These are phyloP conservation scores for Exophiala alcalophila DNA, from an alignment of 2,329 filamentous ascomycete genomes.

Conservation along the genomic window DNA sequence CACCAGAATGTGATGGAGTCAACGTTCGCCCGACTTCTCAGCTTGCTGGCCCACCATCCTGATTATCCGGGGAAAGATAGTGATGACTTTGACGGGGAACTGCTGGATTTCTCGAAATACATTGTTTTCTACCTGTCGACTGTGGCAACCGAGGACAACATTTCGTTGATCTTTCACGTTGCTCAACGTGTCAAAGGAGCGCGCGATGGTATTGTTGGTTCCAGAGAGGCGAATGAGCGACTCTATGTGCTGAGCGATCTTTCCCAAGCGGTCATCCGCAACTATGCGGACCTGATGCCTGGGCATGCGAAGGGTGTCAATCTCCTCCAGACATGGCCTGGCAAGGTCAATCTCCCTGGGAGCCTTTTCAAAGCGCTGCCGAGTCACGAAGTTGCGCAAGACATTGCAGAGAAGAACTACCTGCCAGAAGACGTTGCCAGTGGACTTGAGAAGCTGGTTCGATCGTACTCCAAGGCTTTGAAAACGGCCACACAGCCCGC, in stretches of 20 bases:
- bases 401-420: slow-evolving; percentile 82
- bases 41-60: slow-evolving; percentile 87
- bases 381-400: slow-evolving; percentile 74
- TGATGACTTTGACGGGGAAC: slow-evolving; percentile 60
- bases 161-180: slow-evolving; percentile 85
- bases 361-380: slow-evolving; percentile 74
- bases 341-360: slow-evolving; percentile 74
- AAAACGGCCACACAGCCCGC: slow-evolving; percentile 31
- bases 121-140: slow-evolving; percentile 83
- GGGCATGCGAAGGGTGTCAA: slow-evolving; percentile 57
- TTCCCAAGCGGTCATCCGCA: slow-evolving; percentile 74
- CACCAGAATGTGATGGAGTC: slow-evolving; percentile 70
- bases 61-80: slow-evolving; percentile 61
- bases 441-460: slow-evolving; percentile 72
- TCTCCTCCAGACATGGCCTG: slow-evolving; percentile 75
- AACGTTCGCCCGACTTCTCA: slow-evolving; percentile 76
- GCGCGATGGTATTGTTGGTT: slow-evolving; percentile 69
- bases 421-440: slow-evolving; percentile 75
- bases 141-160: slow-evolving; percentile 80
- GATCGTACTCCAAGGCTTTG: slow-evolving; percentile 61
- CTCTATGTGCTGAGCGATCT: slow-evolving; percentile 88
- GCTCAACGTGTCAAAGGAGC: slow-evolving; percentile 91
- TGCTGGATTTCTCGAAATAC: slow-evolving; percentile 82
- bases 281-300: slow-evolving; percentile 79
- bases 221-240: slow-evolving; percentile 41